Evolutionary conservation across 345 rosid genomes (phyloP).

Genomic region (Brassica cretica): DNA sequence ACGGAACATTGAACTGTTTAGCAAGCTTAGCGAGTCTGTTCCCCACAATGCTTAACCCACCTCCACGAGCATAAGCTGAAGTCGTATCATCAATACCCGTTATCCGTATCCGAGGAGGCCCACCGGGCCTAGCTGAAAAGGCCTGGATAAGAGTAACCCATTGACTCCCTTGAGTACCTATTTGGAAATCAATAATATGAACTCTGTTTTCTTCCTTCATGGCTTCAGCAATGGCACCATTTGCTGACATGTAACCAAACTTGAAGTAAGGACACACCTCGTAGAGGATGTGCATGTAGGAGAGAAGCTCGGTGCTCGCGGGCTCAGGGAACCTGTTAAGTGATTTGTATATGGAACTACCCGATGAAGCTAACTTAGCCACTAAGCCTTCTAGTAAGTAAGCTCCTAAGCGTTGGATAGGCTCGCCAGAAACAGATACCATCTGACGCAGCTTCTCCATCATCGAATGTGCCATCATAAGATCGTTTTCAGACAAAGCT

Average conservation of each 20-base stretch:
- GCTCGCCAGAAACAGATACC: constrained; percentile 96
- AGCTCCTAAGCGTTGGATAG: constrained; percentile 93
- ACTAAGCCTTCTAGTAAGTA: constrained; percentile 92
- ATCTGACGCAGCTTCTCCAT: constrained; percentile 66
- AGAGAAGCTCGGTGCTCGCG: constrained; percentile 70
- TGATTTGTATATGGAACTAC: constrained; percentile 75
- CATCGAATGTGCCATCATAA: constrained; percentile 60
- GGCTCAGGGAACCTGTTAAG: constrained; percentile 68
- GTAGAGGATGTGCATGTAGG: constrained; percentile 85
- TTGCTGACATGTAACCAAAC: constrained; percentile 97
- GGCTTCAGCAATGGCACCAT: constrained; percentile 97
- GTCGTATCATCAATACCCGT: constrained; percentile 77
- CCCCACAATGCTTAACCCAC: constrained; percentile 73
- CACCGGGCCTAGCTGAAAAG: constrained; percentile 95
- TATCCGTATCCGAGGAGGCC: constrained; percentile 85
- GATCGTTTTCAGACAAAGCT: constrained; percentile 76
- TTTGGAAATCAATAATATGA: constrained; percentile 90
- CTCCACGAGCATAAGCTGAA: constrained; percentile 94
- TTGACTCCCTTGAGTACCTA: constrained; percentile 78
- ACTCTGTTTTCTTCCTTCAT: constrained; percentile 88
- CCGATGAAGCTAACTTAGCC: constrained; percentile 77
- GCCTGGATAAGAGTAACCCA: constrained; percentile 96
- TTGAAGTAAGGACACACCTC: constrained; percentile 96
- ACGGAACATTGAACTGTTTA: constrained; percentile 67
- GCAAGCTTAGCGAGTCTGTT: constrained; percentile 75